These are phyloP conservation scores for Phytophthora niederhauseri DNA, from an alignment of 352 stramenopile species.

Conservation along the genomic window DNA sequence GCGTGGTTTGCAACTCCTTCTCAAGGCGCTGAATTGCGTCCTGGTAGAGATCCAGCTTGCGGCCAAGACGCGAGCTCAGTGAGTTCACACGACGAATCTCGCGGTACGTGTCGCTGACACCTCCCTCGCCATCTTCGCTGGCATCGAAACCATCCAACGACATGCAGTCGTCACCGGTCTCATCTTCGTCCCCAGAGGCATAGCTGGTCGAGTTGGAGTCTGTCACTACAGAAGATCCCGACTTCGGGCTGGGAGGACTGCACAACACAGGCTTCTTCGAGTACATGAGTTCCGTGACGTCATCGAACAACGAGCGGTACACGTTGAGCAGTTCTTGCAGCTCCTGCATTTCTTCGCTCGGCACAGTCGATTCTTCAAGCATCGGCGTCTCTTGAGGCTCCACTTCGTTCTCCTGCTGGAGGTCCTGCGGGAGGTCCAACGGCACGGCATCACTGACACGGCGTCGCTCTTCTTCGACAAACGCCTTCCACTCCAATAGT, in stretches of 20 bases:
- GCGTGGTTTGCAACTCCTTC: slow-evolving; percentile 58
- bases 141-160: slow-evolving; percentile 43
- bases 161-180: slow-evolving; percentile 38
- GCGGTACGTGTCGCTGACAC: slow-evolving; percentile 42
- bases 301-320: slow-evolving; percentile 71
- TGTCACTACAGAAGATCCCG: slow-evolving; percentile 68
- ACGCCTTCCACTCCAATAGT: slow-evolving; percentile 76
- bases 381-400: slow-evolving; percentile 27
- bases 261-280: slow-evolving; percentile 56
- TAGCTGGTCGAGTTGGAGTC: slow-evolving; percentile 73
- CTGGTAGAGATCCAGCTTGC: slow-evolving; percentile 75
- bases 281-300: slow-evolving; percentile 62
- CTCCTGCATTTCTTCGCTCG: slow-evolving; percentile 51
- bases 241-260: slow-evolving; percentile 54
- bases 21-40: slow-evolving; percentile 75
- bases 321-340: slow-evolving; percentile 67
- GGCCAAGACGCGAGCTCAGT: slow-evolving; percentile 64
- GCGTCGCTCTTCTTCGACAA: slow-evolving; percentile 54
- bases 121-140: slow-evolving; percentile 38
- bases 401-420: slow-evolving; percentile 25
- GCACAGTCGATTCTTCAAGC: slow-evolving; percentile 30
- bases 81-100: slow-evolving; percentile 71
- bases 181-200: slow-evolving; percentile 58
- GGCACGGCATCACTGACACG: slow-evolving; percentile 39
- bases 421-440: slow-evolving; percentile 20